Evolutionary conservation across 2,329 filamentous ascomycete species (phyloP).

Genomic region (Cladosporium cucumerinum): DNA sequence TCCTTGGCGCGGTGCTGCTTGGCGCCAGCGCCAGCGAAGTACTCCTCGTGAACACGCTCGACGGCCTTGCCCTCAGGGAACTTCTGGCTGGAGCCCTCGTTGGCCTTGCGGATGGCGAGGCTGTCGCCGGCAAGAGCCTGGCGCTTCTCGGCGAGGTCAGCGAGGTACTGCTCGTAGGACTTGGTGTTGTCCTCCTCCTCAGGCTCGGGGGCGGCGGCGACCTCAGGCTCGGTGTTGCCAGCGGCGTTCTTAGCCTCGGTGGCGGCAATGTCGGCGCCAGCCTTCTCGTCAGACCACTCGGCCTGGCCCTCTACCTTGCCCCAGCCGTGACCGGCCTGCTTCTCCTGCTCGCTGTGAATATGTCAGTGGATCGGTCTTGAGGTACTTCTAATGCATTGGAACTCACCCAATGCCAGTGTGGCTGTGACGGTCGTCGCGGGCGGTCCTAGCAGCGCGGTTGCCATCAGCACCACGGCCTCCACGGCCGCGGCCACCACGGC

Average conservation of each 20-base stretch:
- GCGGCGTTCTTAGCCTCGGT: constrained; percentile 70
- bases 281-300: constrained; percentile 88
- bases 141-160: constrained; percentile 72
- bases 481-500: constrained; percentile 47
- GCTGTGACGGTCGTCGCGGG: constrained; percentile 61
- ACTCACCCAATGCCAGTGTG: constrained; percentile 57
- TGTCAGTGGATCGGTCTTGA: constrained; percentile 25
- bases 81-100: constrained; percentile 94
- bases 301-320: constrained; percentile 70
- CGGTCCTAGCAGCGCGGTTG: constrained; percentile 39
- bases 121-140: constrained; percentile 61
- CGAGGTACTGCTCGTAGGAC: constrained; percentile 86
- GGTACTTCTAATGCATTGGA: background rate
- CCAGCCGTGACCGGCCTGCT: constrained; percentile 88
- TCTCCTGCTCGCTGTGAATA: constrained; percentile 66
- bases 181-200: constrained; percentile 74
- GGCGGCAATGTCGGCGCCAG: constrained; percentile 83
- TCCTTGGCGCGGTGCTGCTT: constrained; percentile 82
- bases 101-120: constrained; percentile 78
- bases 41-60: constrained; percentile 59
- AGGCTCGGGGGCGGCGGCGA: constrained; percentile 31
- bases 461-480: constrained; percentile 57
- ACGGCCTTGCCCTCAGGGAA: constrained; percentile 78
- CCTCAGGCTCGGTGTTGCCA: constrained; percentile 41
- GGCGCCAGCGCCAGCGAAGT: constrained; percentile 68